Conservation (phyloP, 2,329 filamentous ascomycete species). For the Colletotrichum sp. region DNA sequence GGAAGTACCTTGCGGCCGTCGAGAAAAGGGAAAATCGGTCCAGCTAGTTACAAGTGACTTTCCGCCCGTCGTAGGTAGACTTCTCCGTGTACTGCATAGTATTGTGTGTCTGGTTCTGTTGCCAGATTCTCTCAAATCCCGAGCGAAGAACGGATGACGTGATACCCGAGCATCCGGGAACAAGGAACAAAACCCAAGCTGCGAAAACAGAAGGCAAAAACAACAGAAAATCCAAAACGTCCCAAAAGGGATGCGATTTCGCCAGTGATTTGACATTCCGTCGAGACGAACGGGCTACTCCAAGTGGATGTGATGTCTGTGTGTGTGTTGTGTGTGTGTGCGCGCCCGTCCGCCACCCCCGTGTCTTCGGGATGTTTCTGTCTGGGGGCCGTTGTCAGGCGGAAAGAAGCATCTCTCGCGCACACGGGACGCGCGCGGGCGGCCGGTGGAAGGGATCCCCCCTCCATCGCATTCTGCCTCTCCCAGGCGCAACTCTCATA, state of each 20-base stretch:
- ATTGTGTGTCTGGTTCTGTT: not conserved
- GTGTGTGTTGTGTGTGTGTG: not conserved
- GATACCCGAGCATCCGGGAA: conserved; percentile 12
- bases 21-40: not conserved
- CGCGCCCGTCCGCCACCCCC: not conserved
- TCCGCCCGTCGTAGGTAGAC: not conserved
- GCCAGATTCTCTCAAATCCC: not conserved
- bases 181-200: not conserved
- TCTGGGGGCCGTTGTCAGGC: conserved; percentile 4
- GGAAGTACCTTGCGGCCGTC: not conserved
- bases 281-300: conserved; percentile 18
- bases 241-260: not conserved
- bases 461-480: not conserved
- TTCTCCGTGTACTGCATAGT: not conserved
- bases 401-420: not conserved
- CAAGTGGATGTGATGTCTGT: not conserved
- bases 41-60: not conserved
- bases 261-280: conserved; percentile 2
- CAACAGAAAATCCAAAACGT: not conserved
- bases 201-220: not conserved
- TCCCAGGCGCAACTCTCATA: not conserved
- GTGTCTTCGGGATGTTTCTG: conserved; percentile 14
- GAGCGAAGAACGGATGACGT: conserved; percentile 1
- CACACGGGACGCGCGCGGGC: not conserved
- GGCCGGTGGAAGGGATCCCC: not conserved